Percentiles rank a stretch among this genome's conserved stretches.
Conservation (phyloP, 495 filamentous ascomycete genomes). For the Annulohypoxylon nitens region DNA sequence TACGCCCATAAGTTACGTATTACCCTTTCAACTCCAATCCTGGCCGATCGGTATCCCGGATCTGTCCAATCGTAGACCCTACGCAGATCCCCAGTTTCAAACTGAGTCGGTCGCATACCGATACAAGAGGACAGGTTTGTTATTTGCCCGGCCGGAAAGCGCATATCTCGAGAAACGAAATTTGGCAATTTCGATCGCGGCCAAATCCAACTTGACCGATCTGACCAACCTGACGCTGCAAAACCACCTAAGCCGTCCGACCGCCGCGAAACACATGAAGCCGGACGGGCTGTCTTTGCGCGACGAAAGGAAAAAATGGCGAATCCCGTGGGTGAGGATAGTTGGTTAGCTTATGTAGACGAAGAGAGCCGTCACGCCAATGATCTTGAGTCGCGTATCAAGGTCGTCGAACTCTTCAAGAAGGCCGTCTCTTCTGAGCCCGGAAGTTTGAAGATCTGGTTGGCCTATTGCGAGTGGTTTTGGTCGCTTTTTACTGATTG, state of each 20-base stretch:
- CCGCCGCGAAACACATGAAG: conserved; percentile 46
- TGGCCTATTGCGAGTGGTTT: conserved; percentile 88
- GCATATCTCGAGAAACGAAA: conserved; percentile 27
- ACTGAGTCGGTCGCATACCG: conserved; percentile 38
- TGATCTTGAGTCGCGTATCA: conserved; percentile 69
- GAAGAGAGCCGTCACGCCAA: conserved; percentile 62
- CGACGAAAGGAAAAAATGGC: conserved; percentile 58
- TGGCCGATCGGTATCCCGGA: conserved; percentile 35
- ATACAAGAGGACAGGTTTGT: conserved; percentile 39
- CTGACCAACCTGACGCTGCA: neutral
- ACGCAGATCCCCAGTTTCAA: conserved; percentile 20
- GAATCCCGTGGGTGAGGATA: conserved; percentile 68
- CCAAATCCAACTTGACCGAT: conserved; percentile 16
- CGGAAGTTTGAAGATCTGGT: conserved; percentile 87
- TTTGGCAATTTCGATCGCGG: conserved; percentile 12
- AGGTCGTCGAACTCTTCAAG: conserved; percentile 85
- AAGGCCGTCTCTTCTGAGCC: conserved; percentile 85
- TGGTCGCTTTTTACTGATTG: conserved; percentile 78
- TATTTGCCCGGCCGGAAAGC: conserved; percentile 27
- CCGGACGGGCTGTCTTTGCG: conserved; percentile 41
- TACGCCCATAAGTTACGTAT: conserved; percentile 38
- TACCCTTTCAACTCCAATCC: conserved; percentile 9
- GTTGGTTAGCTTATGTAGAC: conserved; percentile 67
- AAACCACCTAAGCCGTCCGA: neutral
- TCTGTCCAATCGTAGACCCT: conserved; percentile 33